phyloP scores from a whole-genome alignment of 2,329 filamentous ascomycete species.

The Colletotrichum tanaceti region DNA sequence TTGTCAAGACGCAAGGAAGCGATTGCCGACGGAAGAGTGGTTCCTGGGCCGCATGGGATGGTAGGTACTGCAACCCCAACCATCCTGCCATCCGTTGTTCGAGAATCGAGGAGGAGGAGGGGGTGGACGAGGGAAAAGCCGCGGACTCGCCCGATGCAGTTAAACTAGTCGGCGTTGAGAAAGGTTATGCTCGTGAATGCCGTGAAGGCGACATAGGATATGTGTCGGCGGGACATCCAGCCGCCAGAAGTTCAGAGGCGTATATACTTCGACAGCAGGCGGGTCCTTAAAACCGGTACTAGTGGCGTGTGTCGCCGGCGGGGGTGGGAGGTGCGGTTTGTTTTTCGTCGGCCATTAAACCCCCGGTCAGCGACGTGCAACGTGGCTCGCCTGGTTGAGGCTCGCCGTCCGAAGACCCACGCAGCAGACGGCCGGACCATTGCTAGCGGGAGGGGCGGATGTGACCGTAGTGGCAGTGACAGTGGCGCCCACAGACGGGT shows the following conservation, averaged over 20 bases:
- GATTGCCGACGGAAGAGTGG: constrained; percentile 37
- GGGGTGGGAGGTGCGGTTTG: constrained; percentile 29
- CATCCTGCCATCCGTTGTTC: constrained; percentile 30
- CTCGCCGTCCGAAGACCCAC: constrained; percentile 41
- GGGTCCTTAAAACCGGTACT: too few relatives aligned
- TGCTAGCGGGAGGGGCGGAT: constrained; percentile 40
- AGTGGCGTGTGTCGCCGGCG: constrained; percentile 6
- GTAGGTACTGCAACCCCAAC: constrained; percentile 22
- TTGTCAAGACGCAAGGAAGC: constrained; percentile 22
- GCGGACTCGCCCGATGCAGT: constrained; percentile 26
- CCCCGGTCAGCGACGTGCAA: constrained; percentile 42
- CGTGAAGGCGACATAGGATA: background rate
- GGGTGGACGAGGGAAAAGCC: constrained; percentile 24
- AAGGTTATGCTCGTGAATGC: constrained; percentile 2
- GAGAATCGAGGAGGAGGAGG: too few relatives aligned
- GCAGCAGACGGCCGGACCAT: constrained; percentile 38
- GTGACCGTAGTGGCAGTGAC: constrained; percentile 31
- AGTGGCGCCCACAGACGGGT: constrained; percentile 27
- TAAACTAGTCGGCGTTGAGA: constrained; percentile 10
- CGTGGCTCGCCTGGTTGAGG: constrained; percentile 42
- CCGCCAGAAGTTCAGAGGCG: constrained; percentile 3
- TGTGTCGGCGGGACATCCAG: constrained; percentile 5
- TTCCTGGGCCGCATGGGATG: constrained; percentile 33
- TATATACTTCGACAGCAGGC: constrained; percentile 3
- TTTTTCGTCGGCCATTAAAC: constrained; percentile 35